phyloP scores from a whole-genome alignment of 768 basidiomycete species.

The Suillus subalutaceus region DNA sequence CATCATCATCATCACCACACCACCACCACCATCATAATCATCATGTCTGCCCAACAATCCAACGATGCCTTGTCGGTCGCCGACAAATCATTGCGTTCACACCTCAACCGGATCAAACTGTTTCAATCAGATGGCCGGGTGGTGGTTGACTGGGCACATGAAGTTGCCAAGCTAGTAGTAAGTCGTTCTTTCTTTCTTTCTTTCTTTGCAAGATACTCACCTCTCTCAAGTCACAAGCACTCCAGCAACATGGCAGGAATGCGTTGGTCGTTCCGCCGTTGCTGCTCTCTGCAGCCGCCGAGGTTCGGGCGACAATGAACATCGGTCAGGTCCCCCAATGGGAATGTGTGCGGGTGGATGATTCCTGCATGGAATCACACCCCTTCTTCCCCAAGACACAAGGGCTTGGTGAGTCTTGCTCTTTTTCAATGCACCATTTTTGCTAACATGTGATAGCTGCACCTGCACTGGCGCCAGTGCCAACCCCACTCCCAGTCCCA shows the following conservation, averaged over 20 bases:
- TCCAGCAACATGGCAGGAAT: not conserved
- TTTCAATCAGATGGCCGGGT: not conserved
- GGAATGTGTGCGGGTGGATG: not conserved
- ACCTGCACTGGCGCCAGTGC: too few relatives aligned
- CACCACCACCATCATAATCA: too few relatives aligned
- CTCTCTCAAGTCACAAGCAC: too few relatives aligned
- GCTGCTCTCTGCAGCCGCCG: not conserved
- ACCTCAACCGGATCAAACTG: accelerated
- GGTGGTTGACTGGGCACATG: not conserved
- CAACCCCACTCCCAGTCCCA: too few relatives aligned
- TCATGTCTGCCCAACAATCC: too few relatives aligned
- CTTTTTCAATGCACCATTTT: not conserved
- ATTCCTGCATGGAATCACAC: not conserved
- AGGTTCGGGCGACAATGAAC: not conserved
- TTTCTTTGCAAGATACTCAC: too few relatives aligned
- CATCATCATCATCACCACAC: too few relatives aligned
- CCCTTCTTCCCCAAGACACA: not conserved
- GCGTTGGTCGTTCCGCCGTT: not conserved
- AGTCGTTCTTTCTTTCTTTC: not conserved
- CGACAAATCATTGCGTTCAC: accelerated
- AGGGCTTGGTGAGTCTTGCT: not conserved
- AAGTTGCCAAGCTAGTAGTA: not conserved
- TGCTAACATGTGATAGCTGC: too few relatives aligned
- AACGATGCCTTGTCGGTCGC: not conserved
- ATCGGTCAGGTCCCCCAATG: not conserved